phyloP scores from a whole-genome alignment of 306 rosid genomes.

The Abrus pulchellus region DNA sequence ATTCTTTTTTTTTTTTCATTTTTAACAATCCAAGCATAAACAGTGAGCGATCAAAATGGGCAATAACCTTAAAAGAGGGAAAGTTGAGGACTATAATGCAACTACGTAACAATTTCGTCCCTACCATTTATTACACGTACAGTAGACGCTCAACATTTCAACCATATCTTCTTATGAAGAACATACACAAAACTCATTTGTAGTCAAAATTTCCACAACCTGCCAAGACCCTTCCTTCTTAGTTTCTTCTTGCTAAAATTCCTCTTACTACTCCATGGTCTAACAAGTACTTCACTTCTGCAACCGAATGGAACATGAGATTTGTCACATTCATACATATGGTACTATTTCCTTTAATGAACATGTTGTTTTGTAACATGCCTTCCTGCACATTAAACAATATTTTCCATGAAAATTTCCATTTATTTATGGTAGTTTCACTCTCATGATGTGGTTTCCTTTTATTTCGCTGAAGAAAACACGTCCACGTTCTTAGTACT shows the following conservation, averaged over 20 bases:
- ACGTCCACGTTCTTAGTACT: not conserved
- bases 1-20: too few relatives aligned
- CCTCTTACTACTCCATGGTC: not conserved
- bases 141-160: not conserved
- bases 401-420: constrained; percentile 14
- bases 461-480: constrained; percentile 6
- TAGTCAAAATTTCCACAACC: not conserved
- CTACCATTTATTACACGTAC: constrained; percentile 20
- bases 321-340: not conserved
- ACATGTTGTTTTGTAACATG: constrained; percentile 15
- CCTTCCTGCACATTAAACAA: constrained; percentile 1
- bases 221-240: not conserved
- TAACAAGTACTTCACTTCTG: constrained; percentile 19
- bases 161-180: constrained; percentile 18
- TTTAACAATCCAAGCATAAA: not conserved
- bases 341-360: not conserved
- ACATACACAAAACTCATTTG: not conserved
- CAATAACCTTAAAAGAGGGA: constrained; percentile 7
- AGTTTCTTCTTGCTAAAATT: not conserved
- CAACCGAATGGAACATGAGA: constrained; percentile 21
- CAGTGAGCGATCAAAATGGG: not conserved
- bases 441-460: constrained; percentile 6
- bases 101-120: constrained; percentile 7
- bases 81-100: not conserved
- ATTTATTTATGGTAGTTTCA: not conserved